A percentile compares a stretch with the other conserved stretches of the same genome.
Conservation (phyloP, 257 asterid species). For the Capsicum chinense region DNA sequence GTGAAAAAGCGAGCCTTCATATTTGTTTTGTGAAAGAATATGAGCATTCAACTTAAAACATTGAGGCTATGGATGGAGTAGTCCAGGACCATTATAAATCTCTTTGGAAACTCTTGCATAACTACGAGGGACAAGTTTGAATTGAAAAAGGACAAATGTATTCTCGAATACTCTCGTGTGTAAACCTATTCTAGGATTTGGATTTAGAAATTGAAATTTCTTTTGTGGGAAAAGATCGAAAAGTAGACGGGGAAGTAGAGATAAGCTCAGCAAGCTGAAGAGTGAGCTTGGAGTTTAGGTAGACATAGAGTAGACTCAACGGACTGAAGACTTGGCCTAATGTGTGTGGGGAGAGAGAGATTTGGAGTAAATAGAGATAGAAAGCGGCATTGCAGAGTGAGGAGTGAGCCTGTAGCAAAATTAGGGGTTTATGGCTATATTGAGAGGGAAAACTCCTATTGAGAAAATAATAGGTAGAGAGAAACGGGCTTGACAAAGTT, state of each 20-base stretch:
- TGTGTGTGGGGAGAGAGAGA: background rate
- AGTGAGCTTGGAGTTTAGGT: background rate
- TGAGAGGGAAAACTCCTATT: background rate
- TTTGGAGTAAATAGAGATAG: too few species aligned
- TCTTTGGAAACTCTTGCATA: background rate
- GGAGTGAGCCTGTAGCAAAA: background rate
- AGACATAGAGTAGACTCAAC: background rate
- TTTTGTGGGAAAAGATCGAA: background rate
- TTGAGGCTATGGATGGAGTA: slow-evolving; percentile 10
- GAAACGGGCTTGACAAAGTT: background rate
- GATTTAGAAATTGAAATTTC: background rate
- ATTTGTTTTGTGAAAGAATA: background rate
- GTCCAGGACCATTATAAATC: background rate
- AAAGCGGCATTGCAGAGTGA: too few species aligned
- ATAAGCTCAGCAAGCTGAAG: background rate
- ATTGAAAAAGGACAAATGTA: background rate
- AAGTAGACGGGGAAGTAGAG: background rate
- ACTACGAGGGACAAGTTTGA: background rate
- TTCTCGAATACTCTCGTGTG: background rate
- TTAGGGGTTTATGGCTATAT: background rate
- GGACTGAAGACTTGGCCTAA: background rate
- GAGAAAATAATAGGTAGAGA: background rate
- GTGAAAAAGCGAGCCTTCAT: background rate
- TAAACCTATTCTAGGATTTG: background rate
- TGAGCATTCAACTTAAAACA: background rate